Base-by-base conservation (phyloP, 2,329 filamentous ascomycete species). In the Emergomyces orientalis region DNA sequence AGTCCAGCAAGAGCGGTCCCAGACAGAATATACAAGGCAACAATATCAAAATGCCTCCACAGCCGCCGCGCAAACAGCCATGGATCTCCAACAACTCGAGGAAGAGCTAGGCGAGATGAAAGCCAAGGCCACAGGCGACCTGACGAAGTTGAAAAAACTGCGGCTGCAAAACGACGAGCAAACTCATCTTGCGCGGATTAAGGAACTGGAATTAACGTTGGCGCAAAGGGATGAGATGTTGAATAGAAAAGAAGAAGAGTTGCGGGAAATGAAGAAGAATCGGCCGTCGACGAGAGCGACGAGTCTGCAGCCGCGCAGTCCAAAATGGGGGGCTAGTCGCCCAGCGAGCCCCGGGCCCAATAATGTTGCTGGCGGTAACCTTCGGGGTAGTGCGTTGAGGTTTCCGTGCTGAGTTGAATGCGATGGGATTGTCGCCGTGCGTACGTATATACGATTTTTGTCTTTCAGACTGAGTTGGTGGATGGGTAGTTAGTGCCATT, bases 1-100 rank as follows among this genome's bases (percentile, higher is more conserved):
- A 56, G 70, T 76, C 1, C 74, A 78, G 13, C 78, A 75, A 59
- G 77, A 75, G 57, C 72, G 70, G 52, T 75, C 75, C 11, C 78
- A 79, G 64, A 72, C 76, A 8, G 78, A 79, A 56, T 80, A 79
- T 64, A 78, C 74, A 6, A 74, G 78, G 47, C 71, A 75, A 63
- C 77, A 79, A 67, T 80, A 80, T 61, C 78, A 80, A 64, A 77
- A 73, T 37, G 78, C 77, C 13, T 80, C 78, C 7, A 77, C 70
- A 6, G 71, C 72, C 9, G 78, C 77, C 0, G 76, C 76, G 25
- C 76, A 79, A 55, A 72, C 76, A 8, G 73, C 70, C 7, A 74
- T 69, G 52, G 75, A 80, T 65, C 65, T 69, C 41, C 73, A 71
- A 11, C 72, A 74, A 32, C 69, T 79, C 27, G 70, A 74, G 64